A percentile compares a stretch with the other conserved stretches of the same genome.
Evolutionary conservation across 192 early-diverging fungal species (phyloP).

Genomic region (Polychytrium aggregatum): DNA sequence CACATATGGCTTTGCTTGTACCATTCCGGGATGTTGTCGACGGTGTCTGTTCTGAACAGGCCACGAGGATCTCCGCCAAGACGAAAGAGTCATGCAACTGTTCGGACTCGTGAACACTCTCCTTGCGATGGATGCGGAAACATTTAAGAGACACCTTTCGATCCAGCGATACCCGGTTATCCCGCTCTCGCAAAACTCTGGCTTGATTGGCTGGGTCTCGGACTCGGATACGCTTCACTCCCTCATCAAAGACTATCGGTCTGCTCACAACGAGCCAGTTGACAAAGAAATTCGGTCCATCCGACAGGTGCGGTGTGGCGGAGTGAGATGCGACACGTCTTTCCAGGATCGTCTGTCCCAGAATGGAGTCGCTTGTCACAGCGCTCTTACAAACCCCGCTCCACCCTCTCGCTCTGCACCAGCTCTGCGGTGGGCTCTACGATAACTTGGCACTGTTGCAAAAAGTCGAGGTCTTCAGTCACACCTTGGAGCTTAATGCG

Average conservation of each 20-base stretch:
- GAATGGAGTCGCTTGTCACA: too few relatives aligned
- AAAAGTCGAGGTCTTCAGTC: conserved; percentile 93
- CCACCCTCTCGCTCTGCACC: too few relatives aligned
- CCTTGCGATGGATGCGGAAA: conserved; percentile 67
- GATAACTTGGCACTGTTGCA: conserved; percentile 76
- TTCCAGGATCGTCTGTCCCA: too few relatives aligned
- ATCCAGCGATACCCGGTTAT: conserved; percentile 87
- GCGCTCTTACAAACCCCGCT: too few relatives aligned
- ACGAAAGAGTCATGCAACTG: conserved; percentile 97
- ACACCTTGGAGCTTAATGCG: conserved; percentile 78
- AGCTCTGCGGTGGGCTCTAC: conserved; percentile 85
- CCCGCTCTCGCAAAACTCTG: conserved; percentile 88
- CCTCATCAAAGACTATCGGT: conserved; percentile 76
- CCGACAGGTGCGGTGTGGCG: conserved; percentile 44
- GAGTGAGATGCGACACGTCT: too few relatives aligned
- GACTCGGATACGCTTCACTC: conserved; percentile 81
- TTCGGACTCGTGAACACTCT: conserved; percentile 95
- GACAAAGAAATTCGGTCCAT: conserved; percentile 86
- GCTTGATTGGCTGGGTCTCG: conserved; percentile 87
- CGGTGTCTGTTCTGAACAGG: conserved; percentile 17
- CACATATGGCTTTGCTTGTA: background rate
- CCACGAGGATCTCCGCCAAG: conserved; percentile 96
- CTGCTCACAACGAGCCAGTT: conserved; percentile 64
- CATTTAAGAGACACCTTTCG: conserved; percentile 78
- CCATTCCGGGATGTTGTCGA: too few relatives aligned